Evolutionary conservation across 805 yeast species (phyloP), one percentile per base, ranked within the genome.

Genomic region (Suhomyces prunicola): DNA sequence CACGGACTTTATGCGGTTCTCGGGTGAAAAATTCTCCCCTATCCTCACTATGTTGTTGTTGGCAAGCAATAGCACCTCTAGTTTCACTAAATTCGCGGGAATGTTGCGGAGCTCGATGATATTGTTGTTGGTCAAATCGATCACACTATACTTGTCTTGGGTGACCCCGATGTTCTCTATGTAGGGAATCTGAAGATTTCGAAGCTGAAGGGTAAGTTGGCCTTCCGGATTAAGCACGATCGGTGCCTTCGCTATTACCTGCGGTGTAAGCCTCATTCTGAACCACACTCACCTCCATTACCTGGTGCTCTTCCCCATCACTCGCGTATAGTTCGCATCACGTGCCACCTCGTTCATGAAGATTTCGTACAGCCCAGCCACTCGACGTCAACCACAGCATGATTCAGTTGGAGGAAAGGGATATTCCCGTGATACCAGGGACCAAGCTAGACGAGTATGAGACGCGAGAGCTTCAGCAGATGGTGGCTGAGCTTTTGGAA

Each of bases 401-500:
- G 76, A 65, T 75, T 50, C 72, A 71, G 48, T 61, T 75, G 51
- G 70, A 70, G 47, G 76, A 73, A 42, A 68, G 85, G 64, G 83
- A 80, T 33, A 85, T 90, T 58, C 97, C 97, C 3, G 84, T 78
- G 44, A 87, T 93, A 35, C 97, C 97, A 1, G 99, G 99, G 23
- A 82, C 81, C 13, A 74, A 79, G 50, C 89, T 91, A 57, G 88
- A 93, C 2, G 86, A 84, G 1, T 83, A 83, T 50, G 88, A 88
- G 19, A 83, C 87, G 0, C 80, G 79, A 24, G 90, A 82, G 53
- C 77, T 93, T 50, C 82, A 85, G 63, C 77, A 76, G 50, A 84
- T 85, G 71, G 86, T 92, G 4, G 85, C 91, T 65, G 82, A 62
- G 72, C 87, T 56, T 65, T 87, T 60, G 75, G 82, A 59, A 73